These are phyloP conservation scores for Annulohypoxylon moriforme DNA, from an alignment of 495 filamentous ascomycete genomes.

Conservation along the genomic window DNA sequence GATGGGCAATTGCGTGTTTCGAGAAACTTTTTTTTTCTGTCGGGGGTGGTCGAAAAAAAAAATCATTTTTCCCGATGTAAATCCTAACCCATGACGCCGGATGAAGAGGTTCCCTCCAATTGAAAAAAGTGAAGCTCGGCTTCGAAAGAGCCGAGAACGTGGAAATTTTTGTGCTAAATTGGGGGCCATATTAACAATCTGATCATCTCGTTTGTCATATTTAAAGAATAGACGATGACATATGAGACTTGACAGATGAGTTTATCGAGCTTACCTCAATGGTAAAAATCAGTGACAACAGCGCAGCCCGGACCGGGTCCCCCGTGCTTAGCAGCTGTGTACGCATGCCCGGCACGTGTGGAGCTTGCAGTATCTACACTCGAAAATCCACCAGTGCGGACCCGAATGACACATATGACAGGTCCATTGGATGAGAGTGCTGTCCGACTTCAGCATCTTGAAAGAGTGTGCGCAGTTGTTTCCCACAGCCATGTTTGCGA, in stretches of 20 bases:
- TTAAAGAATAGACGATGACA: conserved; percentile 30
- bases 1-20: conserved; percentile 38
- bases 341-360: conserved; percentile 78
- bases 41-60: conserved; percentile 31
- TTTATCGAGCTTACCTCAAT: conserved; percentile 29
- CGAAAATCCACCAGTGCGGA: conserved; percentile 84
- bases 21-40: conserved; percentile 36
- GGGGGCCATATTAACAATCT: conserved; percentile 23
- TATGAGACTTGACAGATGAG: conserved; percentile 41
- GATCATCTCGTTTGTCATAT: conserved; percentile 33
- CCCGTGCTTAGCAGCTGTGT: conserved; percentile 60
- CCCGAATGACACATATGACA: conserved; percentile 82
- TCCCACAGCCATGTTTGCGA: conserved; percentile 68
- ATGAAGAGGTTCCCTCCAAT: conserved; percentile 31
- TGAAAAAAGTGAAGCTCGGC: conserved; percentile 27
- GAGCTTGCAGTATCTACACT: conserved; percentile 81
- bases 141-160: conserved; percentile 19
- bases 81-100: conserved; percentile 38
- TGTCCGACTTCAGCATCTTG: conserved; percentile 82
- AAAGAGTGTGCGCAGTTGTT: conserved; percentile 75
- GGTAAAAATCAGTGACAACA: conserved; percentile 17
- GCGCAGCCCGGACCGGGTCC: conserved; percentile 22
- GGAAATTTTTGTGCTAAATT: conserved; percentile 24
- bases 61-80: conserved; percentile 25
- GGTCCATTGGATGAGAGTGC: conserved; percentile 78